Conservation (phyloP, 768 basidiomycete genomes). For the Mycena rosella region DNA sequence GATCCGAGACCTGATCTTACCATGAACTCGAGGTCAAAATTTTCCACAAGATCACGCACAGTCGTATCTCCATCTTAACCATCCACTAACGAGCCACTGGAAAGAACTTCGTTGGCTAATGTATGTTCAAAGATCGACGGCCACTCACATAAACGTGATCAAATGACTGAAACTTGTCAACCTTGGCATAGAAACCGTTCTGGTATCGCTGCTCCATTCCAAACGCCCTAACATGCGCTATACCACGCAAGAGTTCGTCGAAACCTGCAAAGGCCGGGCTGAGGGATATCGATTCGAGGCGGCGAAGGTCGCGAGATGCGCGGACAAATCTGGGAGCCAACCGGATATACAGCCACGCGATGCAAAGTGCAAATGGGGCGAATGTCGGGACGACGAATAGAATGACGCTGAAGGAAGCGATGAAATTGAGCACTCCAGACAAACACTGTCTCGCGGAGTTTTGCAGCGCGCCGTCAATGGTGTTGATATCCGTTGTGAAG, state of each 20-base stretch:
- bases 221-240: slow-evolving; percentile 78
- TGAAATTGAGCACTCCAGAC: slow-evolving; percentile 69
- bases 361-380: slow-evolving; percentile 73
- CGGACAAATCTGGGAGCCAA: slow-evolving; percentile 72
- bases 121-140: slow-evolving; percentile 20
- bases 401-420: slow-evolving; percentile 75
- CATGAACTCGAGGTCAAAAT: background rate
- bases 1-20: slow-evolving; percentile 70
- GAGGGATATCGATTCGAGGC: slow-evolving; percentile 74
- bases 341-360: slow-evolving; percentile 77
- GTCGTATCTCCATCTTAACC: slow-evolving; percentile 83
- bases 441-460: slow-evolving; percentile 67
- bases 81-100: slow-evolving; percentile 77
- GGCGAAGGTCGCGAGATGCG: slow-evolving; percentile 74
- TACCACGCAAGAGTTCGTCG: slow-evolving; percentile 76
- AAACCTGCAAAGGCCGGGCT: slow-evolving; percentile 83
- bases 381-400: slow-evolving; percentile 73
- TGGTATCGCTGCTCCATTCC: slow-evolving; percentile 79
- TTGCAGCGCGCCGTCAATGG: slow-evolving; percentile 75
- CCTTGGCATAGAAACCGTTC: slow-evolving; percentile 69
- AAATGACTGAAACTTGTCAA: slow-evolving; percentile 77
- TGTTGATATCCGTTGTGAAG: slow-evolving; percentile 82
- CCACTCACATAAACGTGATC: slow-evolving; percentile 80
- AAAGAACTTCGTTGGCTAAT: slow-evolving; percentile 11
- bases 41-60: slow-evolving; percentile 45